Conservation (phyloP, 148 eudicot genomes). For the Fagopyrum tataricum region DNA sequence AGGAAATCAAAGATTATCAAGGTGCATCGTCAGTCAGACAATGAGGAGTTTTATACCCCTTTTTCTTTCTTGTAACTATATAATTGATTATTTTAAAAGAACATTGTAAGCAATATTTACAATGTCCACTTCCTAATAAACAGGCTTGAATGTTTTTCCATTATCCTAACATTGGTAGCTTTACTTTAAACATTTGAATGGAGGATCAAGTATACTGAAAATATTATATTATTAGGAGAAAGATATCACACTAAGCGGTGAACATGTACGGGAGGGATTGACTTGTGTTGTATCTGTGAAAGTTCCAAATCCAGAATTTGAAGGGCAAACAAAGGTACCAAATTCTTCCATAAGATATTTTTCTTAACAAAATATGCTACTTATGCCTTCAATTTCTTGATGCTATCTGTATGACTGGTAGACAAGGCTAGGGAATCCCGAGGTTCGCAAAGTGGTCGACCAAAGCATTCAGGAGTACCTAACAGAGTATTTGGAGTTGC, state of each 20-base stretch:
- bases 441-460: slow-evolving; percentile 87
- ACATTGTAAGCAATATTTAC: background rate
- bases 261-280: slow-evolving; percentile 89
- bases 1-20: slow-evolving; percentile 80
- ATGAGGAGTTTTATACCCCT: background rate
- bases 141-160: background rate
- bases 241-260: slow-evolving; percentile 82
- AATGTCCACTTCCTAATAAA: background rate
- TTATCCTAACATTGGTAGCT: background rate
- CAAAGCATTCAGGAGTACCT: slow-evolving; percentile 87
- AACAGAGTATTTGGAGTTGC: slow-evolving; percentile 88
- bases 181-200: background rate
- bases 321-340: slow-evolving; percentile 94
- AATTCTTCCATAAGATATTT: background rate
- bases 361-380: background rate
- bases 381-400: background rate
- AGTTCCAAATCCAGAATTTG: slow-evolving; percentile 96
- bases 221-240: slow-evolving; percentile 47
- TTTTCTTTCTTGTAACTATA: background rate
- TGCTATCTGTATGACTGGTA: slow-evolving; percentile 22
- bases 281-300: slow-evolving; percentile 88
- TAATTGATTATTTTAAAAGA: background rate
- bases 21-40: slow-evolving; percentile 30
- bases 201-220: background rate
- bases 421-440: slow-evolving; percentile 97